Evolutionary conservation across 768 basidiomycete species (phyloP).

Genomic region (Auricularia auricula-judae): DNA sequence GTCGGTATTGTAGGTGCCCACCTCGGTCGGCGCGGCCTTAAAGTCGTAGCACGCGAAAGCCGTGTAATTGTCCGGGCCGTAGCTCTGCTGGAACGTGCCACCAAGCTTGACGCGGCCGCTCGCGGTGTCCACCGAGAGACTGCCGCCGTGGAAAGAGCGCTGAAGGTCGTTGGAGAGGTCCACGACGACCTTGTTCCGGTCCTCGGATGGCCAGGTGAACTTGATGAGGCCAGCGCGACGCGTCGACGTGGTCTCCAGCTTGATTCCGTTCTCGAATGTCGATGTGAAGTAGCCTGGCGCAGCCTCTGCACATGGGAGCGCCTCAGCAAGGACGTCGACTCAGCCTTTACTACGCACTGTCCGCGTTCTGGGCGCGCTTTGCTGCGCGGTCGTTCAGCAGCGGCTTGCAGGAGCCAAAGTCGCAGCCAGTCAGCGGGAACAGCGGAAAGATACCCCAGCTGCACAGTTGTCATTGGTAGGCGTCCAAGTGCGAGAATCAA

Average conservation of each 20-base stretch:
- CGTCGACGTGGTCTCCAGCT: conserved; percentile 19
- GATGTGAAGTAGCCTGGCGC: conserved; percentile 39
- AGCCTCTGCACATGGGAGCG: conserved; percentile 13
- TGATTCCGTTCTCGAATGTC: conserved; percentile 33
- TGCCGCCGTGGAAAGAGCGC: conserved; percentile 37
- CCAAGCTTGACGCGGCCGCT: conserved; percentile 27
- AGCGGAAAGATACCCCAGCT: conserved; percentile 39
- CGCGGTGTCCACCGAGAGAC: conserved; percentile 20
- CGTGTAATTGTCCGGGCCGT: conserved; percentile 38
- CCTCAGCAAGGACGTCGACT: not conserved
- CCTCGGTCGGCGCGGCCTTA: conserved; percentile 15
- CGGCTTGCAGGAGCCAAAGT: conserved; percentile 31
- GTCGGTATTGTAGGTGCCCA: conserved; percentile 31
- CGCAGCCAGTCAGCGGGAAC: conserved; percentile 33
- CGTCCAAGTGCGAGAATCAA: too few species aligned
- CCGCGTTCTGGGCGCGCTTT: conserved; percentile 31
- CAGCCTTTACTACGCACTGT: conserved; percentile 20
- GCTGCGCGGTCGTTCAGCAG: conserved; percentile 26
- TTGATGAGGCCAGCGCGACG: conserved; percentile 15
- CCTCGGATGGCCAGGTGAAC: conserved; percentile 12
- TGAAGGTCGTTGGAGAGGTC: conserved; percentile 22
- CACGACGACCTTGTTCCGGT: conserved; percentile 10
- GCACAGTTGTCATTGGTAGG: too few species aligned
- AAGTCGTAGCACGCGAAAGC: conserved; percentile 41
- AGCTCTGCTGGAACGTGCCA: conserved; percentile 39